phyloP scores from a whole-genome alignment of 148 eudicot genomes.

The Cornus suecica region DNA sequence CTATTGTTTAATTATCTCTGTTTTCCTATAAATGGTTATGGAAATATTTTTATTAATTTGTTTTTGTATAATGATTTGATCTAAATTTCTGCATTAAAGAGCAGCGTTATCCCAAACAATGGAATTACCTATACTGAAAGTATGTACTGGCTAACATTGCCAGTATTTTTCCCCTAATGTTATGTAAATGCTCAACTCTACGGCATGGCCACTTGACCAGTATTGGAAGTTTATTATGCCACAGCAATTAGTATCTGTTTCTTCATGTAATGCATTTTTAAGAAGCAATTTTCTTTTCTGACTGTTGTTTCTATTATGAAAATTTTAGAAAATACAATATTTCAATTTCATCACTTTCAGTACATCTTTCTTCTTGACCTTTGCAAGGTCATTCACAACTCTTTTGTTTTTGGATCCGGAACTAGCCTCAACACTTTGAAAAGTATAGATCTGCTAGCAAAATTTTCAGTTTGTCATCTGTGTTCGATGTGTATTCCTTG shows the following conservation, averaged over 20 bases:
- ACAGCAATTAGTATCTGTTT: neutral
- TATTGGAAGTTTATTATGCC: neutral
- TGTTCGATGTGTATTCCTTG: neutral
- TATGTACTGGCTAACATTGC: neutral
- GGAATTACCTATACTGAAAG: neutral
- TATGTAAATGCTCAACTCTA: neutral
- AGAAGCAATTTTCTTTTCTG: neutral
- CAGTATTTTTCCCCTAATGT: neutral
- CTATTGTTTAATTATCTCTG: too few relatives aligned
- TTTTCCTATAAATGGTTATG: neutral
- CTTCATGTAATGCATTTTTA: neutral
- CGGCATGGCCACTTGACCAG: neutral
- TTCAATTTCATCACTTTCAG: neutral
- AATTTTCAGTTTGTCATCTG: too few relatives aligned
- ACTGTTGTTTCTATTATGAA: neutral
- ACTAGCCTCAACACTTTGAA: too few relatives aligned
- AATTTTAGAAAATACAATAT: neutral
- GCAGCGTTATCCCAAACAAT: neutral
- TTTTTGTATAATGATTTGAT: neutral
- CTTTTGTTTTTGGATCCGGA: neutral
- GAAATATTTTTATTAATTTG: too few relatives aligned
- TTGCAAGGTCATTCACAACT: neutral
- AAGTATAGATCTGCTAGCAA: neutral
- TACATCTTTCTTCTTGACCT: neutral
- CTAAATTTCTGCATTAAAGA: neutral